phyloP scores from a whole-genome alignment of 345 rosid genomes.

The Psidium friedrichsthalianum region DNA sequence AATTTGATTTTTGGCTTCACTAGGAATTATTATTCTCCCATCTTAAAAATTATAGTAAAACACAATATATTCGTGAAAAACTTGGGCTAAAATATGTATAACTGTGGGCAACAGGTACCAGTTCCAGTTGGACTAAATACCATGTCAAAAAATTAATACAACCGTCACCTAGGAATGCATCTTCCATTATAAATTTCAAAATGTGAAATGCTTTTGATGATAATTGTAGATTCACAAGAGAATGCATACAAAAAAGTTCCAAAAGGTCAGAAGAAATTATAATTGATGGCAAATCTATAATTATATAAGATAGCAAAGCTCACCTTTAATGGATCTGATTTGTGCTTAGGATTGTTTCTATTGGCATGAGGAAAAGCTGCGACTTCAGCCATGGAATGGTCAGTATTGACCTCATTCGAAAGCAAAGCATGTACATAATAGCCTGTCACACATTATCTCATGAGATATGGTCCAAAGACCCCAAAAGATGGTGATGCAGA shows the following conservation, averaged over 20 bases:
- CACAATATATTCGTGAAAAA: background rate
- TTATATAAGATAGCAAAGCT: background rate
- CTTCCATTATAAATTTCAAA: conserved; percentile 79
- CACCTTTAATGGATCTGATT: conserved; percentile 63
- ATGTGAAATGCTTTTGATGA: background rate
- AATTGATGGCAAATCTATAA: background rate
- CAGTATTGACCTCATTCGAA: conserved; percentile 65
- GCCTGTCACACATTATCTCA: conserved; percentile 33
- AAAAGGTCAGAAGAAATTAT: background rate
- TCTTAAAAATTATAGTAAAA: background rate
- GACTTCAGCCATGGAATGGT: conserved; percentile 50
- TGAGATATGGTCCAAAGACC: background rate
- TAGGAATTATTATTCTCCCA: background rate
- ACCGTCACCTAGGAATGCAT: conserved; percentile 96
- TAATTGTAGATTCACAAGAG: background rate
- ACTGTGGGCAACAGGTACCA: conserved; percentile 1
- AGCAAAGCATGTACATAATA: conserved; percentile 78
- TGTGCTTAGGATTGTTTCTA: conserved; percentile 53
- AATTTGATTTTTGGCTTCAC: background rate
- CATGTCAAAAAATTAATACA: conserved; percentile 48
- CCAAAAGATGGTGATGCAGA: too few relatives aligned
- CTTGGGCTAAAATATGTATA: conserved; percentile 7
- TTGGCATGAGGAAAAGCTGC: conserved; percentile 44
- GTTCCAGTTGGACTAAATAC: conserved; percentile 45
- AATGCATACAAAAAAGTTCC: background rate